Conservation (phyloP, 108 stramenopile genomes). For the Cyclotella atomus region DNA sequence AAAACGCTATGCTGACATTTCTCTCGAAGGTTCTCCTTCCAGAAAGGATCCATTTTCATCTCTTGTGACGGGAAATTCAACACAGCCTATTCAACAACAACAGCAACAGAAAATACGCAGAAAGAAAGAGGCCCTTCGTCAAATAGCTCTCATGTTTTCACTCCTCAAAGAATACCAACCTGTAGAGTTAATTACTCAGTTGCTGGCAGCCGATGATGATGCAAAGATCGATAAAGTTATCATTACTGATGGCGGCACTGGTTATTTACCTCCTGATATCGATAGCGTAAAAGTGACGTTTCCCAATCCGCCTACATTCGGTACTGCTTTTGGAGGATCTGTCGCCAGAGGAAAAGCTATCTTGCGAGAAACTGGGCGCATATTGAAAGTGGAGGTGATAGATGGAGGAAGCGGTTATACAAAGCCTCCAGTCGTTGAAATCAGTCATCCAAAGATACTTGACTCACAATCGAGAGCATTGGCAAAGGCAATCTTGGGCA, state of each 20-base stretch:
- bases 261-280: conserved; percentile 72
- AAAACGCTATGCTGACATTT: conserved; percentile 58
- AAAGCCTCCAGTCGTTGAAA: conserved; percentile 64
- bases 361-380: conserved; percentile 63
- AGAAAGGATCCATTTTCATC: conserved; percentile 30
- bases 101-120: conserved; percentile 45
- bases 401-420: conserved; percentile 74
- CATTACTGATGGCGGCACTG: conserved; percentile 62
- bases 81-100: not conserved
- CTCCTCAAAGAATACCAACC: conserved; percentile 77
- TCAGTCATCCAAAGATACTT: conserved; percentile 23
- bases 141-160: conserved; percentile 83
- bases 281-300: conserved; percentile 54
- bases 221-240: conserved; percentile 62
- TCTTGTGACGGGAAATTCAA: conserved; percentile 8
- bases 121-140: conserved; percentile 75
- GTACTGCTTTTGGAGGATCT: conserved; percentile 39
- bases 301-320: conserved; percentile 57
- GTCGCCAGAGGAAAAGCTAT: conserved; percentile 66
- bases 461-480: conserved; percentile 45
- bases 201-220: conserved; percentile 79
- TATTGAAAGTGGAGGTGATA: conserved; percentile 69
- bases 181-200: conserved; percentile 63
- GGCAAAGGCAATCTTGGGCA: conserved; percentile 66
- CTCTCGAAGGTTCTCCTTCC: conserved; percentile 3